A percentile compares a stretch with the other conserved stretches of the same genome.
Conservation (phyloP, 1,284 basidiomycete genomes). For the Apiotrichum sp. region DNA sequence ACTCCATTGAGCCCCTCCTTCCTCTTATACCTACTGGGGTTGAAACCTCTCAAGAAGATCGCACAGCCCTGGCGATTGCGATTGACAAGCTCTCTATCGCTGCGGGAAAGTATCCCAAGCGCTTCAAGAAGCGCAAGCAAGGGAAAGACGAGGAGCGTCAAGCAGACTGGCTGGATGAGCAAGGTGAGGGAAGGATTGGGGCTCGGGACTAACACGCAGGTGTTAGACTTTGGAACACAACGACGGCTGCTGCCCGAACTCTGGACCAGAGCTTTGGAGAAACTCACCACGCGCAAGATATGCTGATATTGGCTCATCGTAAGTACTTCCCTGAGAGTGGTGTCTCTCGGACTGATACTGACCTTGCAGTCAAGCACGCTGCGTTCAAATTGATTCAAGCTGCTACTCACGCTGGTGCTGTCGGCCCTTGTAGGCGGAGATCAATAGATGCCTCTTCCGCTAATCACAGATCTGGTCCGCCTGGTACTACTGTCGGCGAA, state of each 20-base stretch:
- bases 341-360: background rate
- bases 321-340: background rate
- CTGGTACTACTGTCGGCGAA: constrained; percentile 6
- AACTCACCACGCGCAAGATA: background rate
- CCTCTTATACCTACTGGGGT: constrained; percentile 4
- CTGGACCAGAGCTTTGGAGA: background rate
- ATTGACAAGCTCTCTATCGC: background rate
- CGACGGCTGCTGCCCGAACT: background rate
- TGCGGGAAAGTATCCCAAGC: background rate
- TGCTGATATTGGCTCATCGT: constrained; percentile 3
- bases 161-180: constrained; percentile 8
- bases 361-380: constrained; percentile 5
- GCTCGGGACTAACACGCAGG: constrained; percentile 9
- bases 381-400: constrained; percentile 8
- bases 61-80: background rate
- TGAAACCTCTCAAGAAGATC: background rate
- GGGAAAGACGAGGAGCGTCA: background rate
- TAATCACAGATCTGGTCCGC: constrained; percentile 3
- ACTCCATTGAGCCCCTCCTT: background rate
- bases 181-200: constrained; percentile 5
- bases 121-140: background rate
- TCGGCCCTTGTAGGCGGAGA: constrained; percentile 4
- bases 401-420: background rate
- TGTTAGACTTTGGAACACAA: constrained; percentile 7
- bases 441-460: background rate